Evolutionary conservation across 2,329 filamentous ascomycete species (phyloP).

Genomic region (Arthrobotrys sinensis): DNA sequence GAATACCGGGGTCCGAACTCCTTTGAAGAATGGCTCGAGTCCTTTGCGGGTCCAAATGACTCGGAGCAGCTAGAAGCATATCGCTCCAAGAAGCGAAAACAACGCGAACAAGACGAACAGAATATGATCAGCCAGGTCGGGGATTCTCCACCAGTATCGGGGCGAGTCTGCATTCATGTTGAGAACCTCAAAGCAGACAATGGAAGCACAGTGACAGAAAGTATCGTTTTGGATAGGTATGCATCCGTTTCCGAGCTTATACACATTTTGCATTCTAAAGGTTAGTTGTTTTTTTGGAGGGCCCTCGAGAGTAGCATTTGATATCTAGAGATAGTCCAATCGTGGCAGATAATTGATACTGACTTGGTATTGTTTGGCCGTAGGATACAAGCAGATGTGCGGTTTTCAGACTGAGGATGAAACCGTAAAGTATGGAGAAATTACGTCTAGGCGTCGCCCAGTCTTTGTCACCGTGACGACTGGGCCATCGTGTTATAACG

Average conservation of each 20-base stretch:
- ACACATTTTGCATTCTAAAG: neutral
- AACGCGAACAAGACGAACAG: neutral
- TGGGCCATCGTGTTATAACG: neutral
- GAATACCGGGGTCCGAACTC: neutral
- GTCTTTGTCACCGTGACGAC: neutral
- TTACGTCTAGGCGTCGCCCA: neutral
- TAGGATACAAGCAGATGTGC: conserved; percentile 1
- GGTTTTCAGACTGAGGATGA: neutral
- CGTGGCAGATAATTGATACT: neutral
- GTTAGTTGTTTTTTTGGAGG: neutral
- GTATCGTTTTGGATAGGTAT: neutral
- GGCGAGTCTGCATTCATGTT: neutral
- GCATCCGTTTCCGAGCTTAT: neutral
- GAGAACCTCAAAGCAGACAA: neutral
- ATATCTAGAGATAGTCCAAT: neutral
- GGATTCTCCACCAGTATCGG: neutral
- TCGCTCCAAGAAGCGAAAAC: neutral
- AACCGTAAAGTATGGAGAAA: neutral
- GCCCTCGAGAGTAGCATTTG: no score
- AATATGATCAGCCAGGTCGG: neutral
- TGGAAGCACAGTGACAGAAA: neutral
- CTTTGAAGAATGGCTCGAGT: conserved; percentile 10
- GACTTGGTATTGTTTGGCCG: neutral
- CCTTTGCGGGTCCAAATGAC: neutral
- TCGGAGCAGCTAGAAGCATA: conserved; percentile 8